phyloP scores from a whole-genome alignment of 768 basidiomycete species.

The Trametes elegans region DNA sequence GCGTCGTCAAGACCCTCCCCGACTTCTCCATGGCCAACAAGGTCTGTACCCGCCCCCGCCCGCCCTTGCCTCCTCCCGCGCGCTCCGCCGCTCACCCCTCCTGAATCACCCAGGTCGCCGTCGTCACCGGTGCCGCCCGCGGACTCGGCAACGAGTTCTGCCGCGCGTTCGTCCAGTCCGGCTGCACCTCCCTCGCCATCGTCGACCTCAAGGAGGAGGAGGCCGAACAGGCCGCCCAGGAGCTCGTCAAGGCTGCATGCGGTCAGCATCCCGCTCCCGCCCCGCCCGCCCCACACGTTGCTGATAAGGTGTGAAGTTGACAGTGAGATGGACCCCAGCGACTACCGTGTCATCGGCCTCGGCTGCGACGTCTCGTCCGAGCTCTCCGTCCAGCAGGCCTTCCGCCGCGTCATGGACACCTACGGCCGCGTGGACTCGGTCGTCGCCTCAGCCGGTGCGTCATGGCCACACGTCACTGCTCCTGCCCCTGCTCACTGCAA shows the following conservation, averaged over 20 bases:
- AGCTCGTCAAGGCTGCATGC: conserved; percentile 58
- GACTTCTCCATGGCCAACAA: conserved; percentile 79
- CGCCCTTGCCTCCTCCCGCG: not conserved
- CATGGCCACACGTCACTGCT: conserved; percentile 12
- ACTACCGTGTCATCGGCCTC: conserved; percentile 68
- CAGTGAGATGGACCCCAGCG: conserved; percentile 51
- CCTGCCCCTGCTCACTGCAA: not conserved
- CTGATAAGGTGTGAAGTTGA: conserved; percentile 44
- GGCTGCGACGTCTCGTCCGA: conserved; percentile 91
- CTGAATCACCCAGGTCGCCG: conserved; percentile 59
- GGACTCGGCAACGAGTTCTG: conserved; percentile 92
- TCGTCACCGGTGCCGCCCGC: conserved; percentile 91
- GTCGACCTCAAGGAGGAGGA: conserved; percentile 78
- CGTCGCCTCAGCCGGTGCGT: conserved; percentile 83
- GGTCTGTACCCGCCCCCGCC: conserved; percentile 36
- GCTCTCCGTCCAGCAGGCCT: conserved; percentile 70
- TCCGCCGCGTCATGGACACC: conserved; percentile 56
- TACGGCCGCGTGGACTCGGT: conserved; percentile 78
- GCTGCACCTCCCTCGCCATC: conserved; percentile 76
- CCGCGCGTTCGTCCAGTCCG: conserved; percentile 84
- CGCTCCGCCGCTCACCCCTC: conserved; percentile 8
- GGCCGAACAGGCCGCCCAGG: conserved; percentile 62
- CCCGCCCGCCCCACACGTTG: conserved; percentile 14
- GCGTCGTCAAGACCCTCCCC: conserved; percentile 52
- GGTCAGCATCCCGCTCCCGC: conserved; percentile 32